Evolutionary conservation across 2,329 filamentous ascomycete genomes (phyloP), one percentile per base, ranked within the genome.

Genomic region (Periconia macrospinosa): DNA sequence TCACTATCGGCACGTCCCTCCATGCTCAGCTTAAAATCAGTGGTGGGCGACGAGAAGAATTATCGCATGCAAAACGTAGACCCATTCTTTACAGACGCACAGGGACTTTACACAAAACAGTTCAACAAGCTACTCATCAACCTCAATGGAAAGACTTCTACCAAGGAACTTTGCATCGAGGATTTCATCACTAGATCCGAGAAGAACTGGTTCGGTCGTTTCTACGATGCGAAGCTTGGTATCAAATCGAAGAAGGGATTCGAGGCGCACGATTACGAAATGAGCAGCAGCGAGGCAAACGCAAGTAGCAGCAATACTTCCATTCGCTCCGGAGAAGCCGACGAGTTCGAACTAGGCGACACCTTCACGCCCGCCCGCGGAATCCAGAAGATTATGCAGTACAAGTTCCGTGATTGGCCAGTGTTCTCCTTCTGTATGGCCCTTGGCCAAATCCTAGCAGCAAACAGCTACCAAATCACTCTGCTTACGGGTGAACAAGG

Each of bases 1-100:
- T 41, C 18, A 11, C 45, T 52, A 14, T 52, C 50, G 50, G 47
- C 48, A 23, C 56, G 58, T n/a, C 55, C 57, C 8, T 66, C 63
- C 3, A 45, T 59, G 1, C 75, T 87, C 23, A 85, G 82, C 27
- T 75, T 86, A 3, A 76, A 84, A 49, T 78, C 78, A 2, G 79
- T 88, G 30, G 78, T 86, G 23, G 83, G 84, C 17, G 83, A 83
- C 53, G 85, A 85, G 65, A 82, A 81, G 49, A 81, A 86, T 62
- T 85, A 82, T 65, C 81, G 83, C 56, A 78, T 87, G 15, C 86
- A 88, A 65, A 85, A 87, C 52, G 83, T 88, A 0, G 84, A 86
- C 59, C 86, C 85, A 2, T 86, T 84, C 73, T 89, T 89, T 73
- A 87, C 82, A 6, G 86, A 88, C 65, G 80, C 81, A 45, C 84